Conservation (phyloP, 805 yeast species). For the Wickerhamomyces pijperi region DNA sequence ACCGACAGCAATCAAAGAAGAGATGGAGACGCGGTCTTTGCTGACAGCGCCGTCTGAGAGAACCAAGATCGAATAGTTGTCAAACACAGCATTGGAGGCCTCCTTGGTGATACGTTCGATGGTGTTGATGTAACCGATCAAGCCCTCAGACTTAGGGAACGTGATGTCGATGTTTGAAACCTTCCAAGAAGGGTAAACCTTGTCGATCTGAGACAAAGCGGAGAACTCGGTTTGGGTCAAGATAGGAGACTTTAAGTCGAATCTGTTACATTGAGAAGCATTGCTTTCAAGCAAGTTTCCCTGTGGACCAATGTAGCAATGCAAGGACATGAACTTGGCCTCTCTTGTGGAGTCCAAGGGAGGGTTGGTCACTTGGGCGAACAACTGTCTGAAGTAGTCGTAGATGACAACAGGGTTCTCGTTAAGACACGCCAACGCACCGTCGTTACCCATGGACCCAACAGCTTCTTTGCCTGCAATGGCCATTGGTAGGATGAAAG, state of each 20-base stretch:
- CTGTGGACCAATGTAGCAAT: conserved; percentile 97
- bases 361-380: conserved; percentile 98
- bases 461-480: conserved; percentile 83
- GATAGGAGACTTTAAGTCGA: conserved; percentile 75
- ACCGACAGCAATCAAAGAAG: conserved; percentile 88
- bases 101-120: conserved; percentile 79
- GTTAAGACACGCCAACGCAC: conserved; percentile 88
- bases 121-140: conserved; percentile 74
- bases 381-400: conserved; percentile 91
- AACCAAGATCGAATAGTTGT: conserved; percentile 62
- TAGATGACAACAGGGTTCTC: conserved; percentile 84
- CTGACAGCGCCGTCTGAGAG: conserved; percentile 61
- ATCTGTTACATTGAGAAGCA: conserved; percentile 83
- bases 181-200: conserved; percentile 80
- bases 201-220: conserved; percentile 63
- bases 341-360: conserved; percentile 98
- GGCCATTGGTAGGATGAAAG: conserved; percentile 90
- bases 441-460: conserved; percentile 98
- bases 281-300: conserved; percentile 91
- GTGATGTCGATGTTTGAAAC: conserved; percentile 79
- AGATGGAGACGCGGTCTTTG: conserved; percentile 61
- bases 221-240: conserved; percentile 60
- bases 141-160: conserved; percentile 72
- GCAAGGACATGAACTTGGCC: conserved; percentile 91
- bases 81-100: conserved; percentile 76